phyloP scores from a whole-genome alignment of 1,139 yeast genomes.

The Saccharomyces hybrid region DNA sequence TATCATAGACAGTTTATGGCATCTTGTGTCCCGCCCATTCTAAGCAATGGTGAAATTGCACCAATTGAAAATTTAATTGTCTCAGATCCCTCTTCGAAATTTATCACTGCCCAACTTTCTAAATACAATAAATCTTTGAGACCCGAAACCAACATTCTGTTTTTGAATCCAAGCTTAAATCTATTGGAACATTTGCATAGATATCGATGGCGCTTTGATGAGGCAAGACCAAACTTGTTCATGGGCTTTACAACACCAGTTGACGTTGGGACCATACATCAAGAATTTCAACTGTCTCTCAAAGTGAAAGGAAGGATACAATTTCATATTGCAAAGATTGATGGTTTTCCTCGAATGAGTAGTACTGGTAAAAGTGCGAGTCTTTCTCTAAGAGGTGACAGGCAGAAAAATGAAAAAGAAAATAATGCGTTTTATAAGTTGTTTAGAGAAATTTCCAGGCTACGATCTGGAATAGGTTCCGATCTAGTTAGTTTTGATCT shows the following conservation, averaged over 20 bases:
- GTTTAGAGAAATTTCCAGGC: slow-evolving; percentile 28
- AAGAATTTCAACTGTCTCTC: slow-evolving; percentile 1
- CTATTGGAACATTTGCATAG: slow-evolving; percentile 42
- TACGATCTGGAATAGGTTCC: slow-evolving; percentile 3
- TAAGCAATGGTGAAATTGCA: slow-evolving; percentile 30
- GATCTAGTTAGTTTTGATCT: slow-evolving; percentile 5
- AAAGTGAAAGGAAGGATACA: background rate
- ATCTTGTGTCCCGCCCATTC: slow-evolving; percentile 33
- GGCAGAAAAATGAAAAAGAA: slow-evolving; percentile 6
- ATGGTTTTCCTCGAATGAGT: background rate
- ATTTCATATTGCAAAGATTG: background rate
- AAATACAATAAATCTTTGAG: slow-evolving; percentile 39
- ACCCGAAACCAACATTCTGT: slow-evolving; percentile 45
- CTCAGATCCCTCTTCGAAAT: slow-evolving; percentile 40
- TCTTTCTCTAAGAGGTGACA: background rate
- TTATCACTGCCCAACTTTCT: slow-evolving; percentile 40
- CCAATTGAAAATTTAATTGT: slow-evolving; percentile 49
- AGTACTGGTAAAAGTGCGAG: background rate
- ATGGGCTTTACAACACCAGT: slow-evolving; percentile 36
- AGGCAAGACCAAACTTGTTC: slow-evolving; percentile 46
- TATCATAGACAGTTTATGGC: slow-evolving; percentile 30
- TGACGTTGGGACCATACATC: background rate
- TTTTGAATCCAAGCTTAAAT: slow-evolving; percentile 80
- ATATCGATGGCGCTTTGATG: slow-evolving; percentile 45
- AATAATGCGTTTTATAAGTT: slow-evolving; percentile 37